Evolutionary conservation across 768 basidiomycete genomes (phyloP), one percentile per base, ranked within the genome.

Genomic region (Kondoa subrosea): DNA sequence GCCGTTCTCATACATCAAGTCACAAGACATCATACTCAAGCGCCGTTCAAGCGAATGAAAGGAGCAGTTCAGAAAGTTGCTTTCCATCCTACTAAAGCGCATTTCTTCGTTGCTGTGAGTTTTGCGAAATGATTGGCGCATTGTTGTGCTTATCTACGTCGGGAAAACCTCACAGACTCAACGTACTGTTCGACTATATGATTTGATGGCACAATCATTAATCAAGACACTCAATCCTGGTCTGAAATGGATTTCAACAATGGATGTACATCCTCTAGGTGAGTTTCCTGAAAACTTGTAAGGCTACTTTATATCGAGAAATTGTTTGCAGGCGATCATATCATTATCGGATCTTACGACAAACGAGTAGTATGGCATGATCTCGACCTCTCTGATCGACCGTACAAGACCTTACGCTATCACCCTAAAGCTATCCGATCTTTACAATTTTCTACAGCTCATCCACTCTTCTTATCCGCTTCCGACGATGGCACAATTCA

Each of bases 281-380:
- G 68, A 67, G 71, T 60, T 70, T 4, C 17, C 56, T 32, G 34
- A 27, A n/a, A 30, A 16, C n/a, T 27, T 50, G 34, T 32, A 16
- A 25, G 17, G 12, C 32, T 12, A 2, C 34, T 2, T 26, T 63
- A 4, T 25, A 21, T 57, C 56, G 15, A 57, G 25, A 3, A 25
- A 14, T n/a, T 21, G 29, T 29, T 17, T 33, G 87, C 87, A 64
- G 90, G 90, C 31, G 92, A 97, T 74, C 91, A 99, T 80, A 80
- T 99, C 69, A 90, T 99, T 70, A 89, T 99, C 63, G 95, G 95
- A 68, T 90, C 90, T 60, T 97, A 97, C 77, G 95, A 99, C 79
- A 86, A 88, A 72, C 95, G 96, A 77, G 80, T 99, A 17, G 92
- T 91, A 77, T 99, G 95, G 95, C 97, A 97, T 77, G 95, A 99